phyloP scores from a whole-genome alignment of 2,329 filamentous ascomycete species.

The Penicillium sp. region DNA sequence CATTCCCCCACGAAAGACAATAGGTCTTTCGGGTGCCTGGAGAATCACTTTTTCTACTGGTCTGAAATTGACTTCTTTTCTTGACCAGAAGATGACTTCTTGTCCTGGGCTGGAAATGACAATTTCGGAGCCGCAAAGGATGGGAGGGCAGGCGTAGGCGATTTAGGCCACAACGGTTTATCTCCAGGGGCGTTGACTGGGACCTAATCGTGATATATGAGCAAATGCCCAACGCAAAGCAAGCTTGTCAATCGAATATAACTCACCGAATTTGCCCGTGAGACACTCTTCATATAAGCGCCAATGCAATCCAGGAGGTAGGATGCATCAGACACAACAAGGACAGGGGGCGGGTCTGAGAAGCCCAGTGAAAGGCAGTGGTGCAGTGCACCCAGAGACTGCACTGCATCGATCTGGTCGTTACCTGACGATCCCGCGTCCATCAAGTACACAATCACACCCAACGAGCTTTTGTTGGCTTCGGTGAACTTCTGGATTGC shows the following conservation, averaged over 20 bases:
- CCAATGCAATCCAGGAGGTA: constrained; percentile 2
- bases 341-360: background rate
- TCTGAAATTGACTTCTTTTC: background rate
- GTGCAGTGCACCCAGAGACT: background rate
- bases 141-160: background rate
- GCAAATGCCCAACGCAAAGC: background rate
- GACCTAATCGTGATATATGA: background rate
- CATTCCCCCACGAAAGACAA: too few relatives aligned
- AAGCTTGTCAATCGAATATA: background rate
- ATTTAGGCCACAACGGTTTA: background rate
- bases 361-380: constrained; percentile 1
- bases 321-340: constrained; percentile 1
- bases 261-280: background rate
- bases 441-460: background rate
- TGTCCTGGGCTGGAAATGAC: background rate
- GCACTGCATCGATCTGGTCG: background rate
- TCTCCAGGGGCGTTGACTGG: background rate
- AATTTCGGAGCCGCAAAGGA: background rate
- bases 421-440: background rate
- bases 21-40: too few relatives aligned
- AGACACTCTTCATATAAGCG: background rate
- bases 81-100: too few relatives aligned
- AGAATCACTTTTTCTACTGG: background rate
- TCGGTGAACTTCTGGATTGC: background rate
- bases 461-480: background rate